phyloP scores from a whole-genome alignment of 495 filamentous ascomycete genomes.

The Penicillium pancosmium region DNA sequence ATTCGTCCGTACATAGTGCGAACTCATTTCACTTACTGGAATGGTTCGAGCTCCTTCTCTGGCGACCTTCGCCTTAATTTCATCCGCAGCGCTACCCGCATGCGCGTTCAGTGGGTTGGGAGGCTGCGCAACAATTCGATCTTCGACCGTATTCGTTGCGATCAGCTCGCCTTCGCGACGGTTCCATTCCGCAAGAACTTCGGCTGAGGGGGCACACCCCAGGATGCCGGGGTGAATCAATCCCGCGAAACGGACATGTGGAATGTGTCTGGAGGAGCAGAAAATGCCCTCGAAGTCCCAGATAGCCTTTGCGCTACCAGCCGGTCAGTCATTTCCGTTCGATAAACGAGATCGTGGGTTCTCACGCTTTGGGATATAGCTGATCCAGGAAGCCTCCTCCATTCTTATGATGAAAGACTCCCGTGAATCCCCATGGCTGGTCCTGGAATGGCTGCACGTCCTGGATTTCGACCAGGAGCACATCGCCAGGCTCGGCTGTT shows the following conservation, averaged over 20 bases:
- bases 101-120: slow-evolving; percentile 73
- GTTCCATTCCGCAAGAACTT: slow-evolving; percentile 77
- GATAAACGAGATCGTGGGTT: neutral
- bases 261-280: slow-evolving; percentile 88
- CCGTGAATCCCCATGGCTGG: slow-evolving; percentile 90
- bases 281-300: slow-evolving; percentile 98
- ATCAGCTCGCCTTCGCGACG: slow-evolving; percentile 79
- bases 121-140: slow-evolving; percentile 79
- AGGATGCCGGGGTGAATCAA: slow-evolving; percentile 94
- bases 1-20: neutral
- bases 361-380: slow-evolving; percentile 78
- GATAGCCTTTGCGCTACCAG: slow-evolving; percentile 80
- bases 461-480: slow-evolving; percentile 90
- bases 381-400: slow-evolving; percentile 94
- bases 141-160: slow-evolving; percentile 58
- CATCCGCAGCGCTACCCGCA: slow-evolving; percentile 64
- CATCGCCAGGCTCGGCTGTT: slow-evolving; percentile 81
- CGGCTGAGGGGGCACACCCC: slow-evolving; percentile 82
- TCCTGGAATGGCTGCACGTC: slow-evolving; percentile 91
- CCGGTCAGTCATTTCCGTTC: neutral
- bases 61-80: slow-evolving; percentile 72
- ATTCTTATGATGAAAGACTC: slow-evolving; percentile 80
- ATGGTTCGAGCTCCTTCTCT: slow-evolving; percentile 88
- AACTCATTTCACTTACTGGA: slow-evolving; percentile 53
- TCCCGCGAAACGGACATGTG: slow-evolving; percentile 84